Evolutionary conservation across 257 asterid species (phyloP), one percentile per base, ranked within the genome.

Genomic region (Gentiana straminea): DNA sequence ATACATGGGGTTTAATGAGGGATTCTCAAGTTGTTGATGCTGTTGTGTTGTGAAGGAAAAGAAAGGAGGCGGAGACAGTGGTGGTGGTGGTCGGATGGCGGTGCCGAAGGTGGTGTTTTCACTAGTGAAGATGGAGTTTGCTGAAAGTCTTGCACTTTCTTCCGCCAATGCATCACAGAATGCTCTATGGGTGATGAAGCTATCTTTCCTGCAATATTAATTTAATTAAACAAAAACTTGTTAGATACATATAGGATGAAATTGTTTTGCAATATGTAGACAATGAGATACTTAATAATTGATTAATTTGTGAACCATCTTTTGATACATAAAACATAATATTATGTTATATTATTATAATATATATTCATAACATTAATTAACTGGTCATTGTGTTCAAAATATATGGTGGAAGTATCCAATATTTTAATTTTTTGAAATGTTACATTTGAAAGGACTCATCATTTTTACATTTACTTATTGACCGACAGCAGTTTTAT

Each of bases 111-210:
- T 4, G 57, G 83, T 74, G 74, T 71, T 75, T 49, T 68, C 62
- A 13, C 74, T 4, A 2, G 55, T 33, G 9, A 56, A 52, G 15
- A 73, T 55, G 7, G 93, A 65, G 62, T 78, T 88, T 4, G 85
- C 94, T 6, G 97, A 79, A 44, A 89, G 79, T 10, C 97, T 77
- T 0, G 95, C 92, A 69, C 87, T 86, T 65, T 89, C 97, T 65
- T 81, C 89, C 13, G 97, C 95, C 59, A 89, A 72, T 4, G 97
- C 95, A 63, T 88, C 97, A 65, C 97, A 88, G 49, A 88, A 88
- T 59, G 94, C 97, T 51, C 95, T 82, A 56, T 88, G 97, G 7
- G 90, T 88, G 15, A 84, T 75, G 70, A 84, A 84, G 69, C 97
- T 81, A 53, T 89, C 97, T 75, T 86, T 89, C 77, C 97, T 89